These are phyloP conservation scores for Epithele typhae DNA, from an alignment of 768 basidiomycete genomes.

Conservation along the genomic window DNA sequence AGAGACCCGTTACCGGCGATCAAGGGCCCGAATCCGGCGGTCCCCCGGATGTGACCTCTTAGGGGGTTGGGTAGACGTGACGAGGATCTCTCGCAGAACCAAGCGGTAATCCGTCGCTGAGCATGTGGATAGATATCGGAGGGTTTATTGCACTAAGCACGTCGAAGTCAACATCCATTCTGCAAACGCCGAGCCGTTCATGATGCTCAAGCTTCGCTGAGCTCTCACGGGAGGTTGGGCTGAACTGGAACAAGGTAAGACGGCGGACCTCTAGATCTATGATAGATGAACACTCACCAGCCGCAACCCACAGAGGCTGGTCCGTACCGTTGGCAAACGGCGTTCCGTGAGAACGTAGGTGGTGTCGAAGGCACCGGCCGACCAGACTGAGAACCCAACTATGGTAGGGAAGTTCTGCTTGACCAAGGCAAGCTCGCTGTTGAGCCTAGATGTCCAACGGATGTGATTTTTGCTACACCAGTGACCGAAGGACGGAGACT, in stretches of 20 bases:
- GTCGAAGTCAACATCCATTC: too few species aligned
- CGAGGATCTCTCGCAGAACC: too few species aligned
- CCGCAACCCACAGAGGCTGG: conserved; percentile 40
- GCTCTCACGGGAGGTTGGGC: conserved; percentile 25
- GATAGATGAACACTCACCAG: conserved; percentile 28
- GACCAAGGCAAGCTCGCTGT: conserved; percentile 40
- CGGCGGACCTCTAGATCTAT: background rate
- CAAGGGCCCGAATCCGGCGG: too few species aligned
- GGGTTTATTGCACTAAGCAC: too few species aligned
- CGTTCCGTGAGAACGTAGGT: conserved; percentile 44
- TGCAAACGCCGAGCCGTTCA: too few species aligned
- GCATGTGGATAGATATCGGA: too few species aligned
- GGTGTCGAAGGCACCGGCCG: conserved; percentile 48
- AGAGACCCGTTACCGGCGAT: too few species aligned
- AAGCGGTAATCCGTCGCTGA: too few species aligned
- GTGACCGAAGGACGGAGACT: conserved; percentile 4
- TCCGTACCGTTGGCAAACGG: conserved; percentile 45
- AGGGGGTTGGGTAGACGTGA: too few species aligned
- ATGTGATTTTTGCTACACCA: too few species aligned
- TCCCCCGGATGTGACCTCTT: too few species aligned
- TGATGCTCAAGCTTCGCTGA: too few species aligned
- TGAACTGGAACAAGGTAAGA: conserved; percentile 8
- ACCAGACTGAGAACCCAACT: conserved; percentile 51
- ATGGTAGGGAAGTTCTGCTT: conserved; percentile 39
- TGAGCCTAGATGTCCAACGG: conserved; percentile 28